Conservation (phyloP, 2,329 filamentous ascomycete genomes). For the Penicillium sp. region DNA sequence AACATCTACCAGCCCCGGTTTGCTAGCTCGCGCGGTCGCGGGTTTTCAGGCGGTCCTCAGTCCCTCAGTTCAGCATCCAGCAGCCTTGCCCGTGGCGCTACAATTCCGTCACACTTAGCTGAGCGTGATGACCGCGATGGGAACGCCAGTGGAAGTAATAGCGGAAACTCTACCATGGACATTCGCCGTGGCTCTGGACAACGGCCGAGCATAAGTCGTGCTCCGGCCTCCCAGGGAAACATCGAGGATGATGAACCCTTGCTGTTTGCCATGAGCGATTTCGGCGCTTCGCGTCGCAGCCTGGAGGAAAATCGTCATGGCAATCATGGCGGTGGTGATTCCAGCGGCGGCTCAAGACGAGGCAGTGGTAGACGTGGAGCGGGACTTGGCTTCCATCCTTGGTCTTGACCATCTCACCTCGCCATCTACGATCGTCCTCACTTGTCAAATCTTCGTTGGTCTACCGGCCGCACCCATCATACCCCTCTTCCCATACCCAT, state of each 20-base stretch:
- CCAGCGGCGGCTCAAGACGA: conserved; percentile 28
- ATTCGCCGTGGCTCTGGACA: conserved; percentile 33
- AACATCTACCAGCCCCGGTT: conserved; percentile 37
- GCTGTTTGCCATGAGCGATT: conserved; percentile 45
- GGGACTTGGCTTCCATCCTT: conserved; percentile 31
- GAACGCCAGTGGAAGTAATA: conserved; percentile 39
- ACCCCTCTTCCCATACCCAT: conserved; percentile 1
- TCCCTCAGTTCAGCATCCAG: conserved; percentile 39
- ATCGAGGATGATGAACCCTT: conserved; percentile 43
- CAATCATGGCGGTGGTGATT: conserved; percentile 28
- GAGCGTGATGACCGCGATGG: conserved; percentile 38
- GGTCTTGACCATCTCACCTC: conserved; percentile 22
- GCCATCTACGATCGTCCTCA: too few relatives aligned
- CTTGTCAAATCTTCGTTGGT: too few relatives aligned
- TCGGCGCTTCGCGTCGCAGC: conserved; percentile 40
- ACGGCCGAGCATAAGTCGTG: conserved; percentile 32
- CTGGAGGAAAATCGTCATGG: conserved; percentile 38
- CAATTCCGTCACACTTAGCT: conserved; percentile 27
- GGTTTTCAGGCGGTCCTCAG: conserved; percentile 34
- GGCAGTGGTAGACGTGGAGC: conserved; percentile 34
- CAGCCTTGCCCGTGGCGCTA: conserved; percentile 35
- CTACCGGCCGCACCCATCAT: background rate
- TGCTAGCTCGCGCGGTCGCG: conserved; percentile 34
- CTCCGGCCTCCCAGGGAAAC: conserved; percentile 24
- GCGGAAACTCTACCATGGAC: conserved; percentile 33